phyloP scores from a whole-genome alignment of 768 basidiomycete genomes.

The Leucosporidium scottii region DNA sequence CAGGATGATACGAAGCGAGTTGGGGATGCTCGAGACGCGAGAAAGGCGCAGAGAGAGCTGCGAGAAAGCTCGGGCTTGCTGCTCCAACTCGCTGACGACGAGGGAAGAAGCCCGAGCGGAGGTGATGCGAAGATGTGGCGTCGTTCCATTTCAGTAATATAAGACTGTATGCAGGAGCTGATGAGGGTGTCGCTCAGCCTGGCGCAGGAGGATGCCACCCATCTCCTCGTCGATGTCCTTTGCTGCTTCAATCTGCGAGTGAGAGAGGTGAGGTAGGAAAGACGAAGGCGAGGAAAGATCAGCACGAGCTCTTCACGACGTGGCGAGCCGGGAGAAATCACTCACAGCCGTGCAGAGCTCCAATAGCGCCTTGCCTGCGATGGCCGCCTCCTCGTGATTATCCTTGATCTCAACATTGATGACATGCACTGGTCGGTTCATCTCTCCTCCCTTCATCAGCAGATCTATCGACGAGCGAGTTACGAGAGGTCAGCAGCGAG shows the following conservation, averaged over 20 bases:
- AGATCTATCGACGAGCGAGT: conserved; percentile 55
- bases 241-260: conserved; percentile 68
- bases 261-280: conserved; percentile 17
- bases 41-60: no score
- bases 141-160: conserved; percentile 58
- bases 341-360: conserved; percentile 83
- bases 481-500: background rate
- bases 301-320: no score
- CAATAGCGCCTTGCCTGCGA: conserved; percentile 90
- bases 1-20: no score
- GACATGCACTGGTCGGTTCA: conserved; percentile 86
- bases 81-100: no score
- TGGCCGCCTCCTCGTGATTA: conserved; percentile 94
- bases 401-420: conserved; percentile 99
- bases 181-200: conserved; percentile 87
- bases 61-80: no score
- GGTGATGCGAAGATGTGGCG: no score
- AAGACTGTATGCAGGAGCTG: conserved; percentile 81
- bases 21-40: no score
- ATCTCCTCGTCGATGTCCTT: conserved; percentile 88
- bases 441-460: conserved; percentile 76
- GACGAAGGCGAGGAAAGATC: background rate
- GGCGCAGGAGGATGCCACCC: conserved; percentile 69
- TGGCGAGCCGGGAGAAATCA: no score
- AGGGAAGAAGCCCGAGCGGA: no score